Base-by-base conservation (phyloP, 2,329 filamentous ascomycete species). In the Coniochaeta pulveracea region DNA sequence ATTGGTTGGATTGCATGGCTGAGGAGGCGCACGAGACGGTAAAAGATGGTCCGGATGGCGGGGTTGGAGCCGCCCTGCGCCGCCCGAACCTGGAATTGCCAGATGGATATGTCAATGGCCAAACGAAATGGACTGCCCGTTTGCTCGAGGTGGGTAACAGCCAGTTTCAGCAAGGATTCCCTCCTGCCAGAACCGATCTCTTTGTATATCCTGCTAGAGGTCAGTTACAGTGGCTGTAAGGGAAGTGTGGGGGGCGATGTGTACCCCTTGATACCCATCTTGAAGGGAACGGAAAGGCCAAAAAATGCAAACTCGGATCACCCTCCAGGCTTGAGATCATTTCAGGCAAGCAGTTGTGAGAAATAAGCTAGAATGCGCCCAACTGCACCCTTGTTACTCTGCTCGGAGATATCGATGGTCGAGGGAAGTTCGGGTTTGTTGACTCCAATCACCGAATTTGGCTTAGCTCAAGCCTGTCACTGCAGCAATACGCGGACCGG, bases 41-140 rank as follows among this genome's bases (percentile, higher is more conserved):
- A 96, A 58, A 95, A 96, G 16, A 98, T 72, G 2, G 88, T 95
- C 36, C 91, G 75, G 23, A 95, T 68, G 2, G 88, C 88, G 6
- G 91, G 89, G 46, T 95, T 95, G 9, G 78, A 76, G 38, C 91
- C 91, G 72, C 75, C 85, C 61, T 77, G 76, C 12, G 83, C 83
- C 10, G 85, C 80, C 50, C 93, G 86, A 10, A 80, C 80, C 50
- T 98, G 91, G 50, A 94, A 96, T 27, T 94, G 81, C 91, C 91
- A 98, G 50, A 98, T 96, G 3, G 86, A 85, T 45, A 93, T 82
- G 52, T 98, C 91, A 42, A 98, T 82, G 24, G 91, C 91, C 29
- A 98, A 67, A 25, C 88, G 80, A 25, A 96, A 64, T 0, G 88
- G 88, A 2, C 79, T 71, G 16, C 72, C 69, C 9, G 74, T 76